Evolutionary conservation across 495 filamentous ascomycete genomes (phyloP).

Genomic region (Collariella sp.): DNA sequence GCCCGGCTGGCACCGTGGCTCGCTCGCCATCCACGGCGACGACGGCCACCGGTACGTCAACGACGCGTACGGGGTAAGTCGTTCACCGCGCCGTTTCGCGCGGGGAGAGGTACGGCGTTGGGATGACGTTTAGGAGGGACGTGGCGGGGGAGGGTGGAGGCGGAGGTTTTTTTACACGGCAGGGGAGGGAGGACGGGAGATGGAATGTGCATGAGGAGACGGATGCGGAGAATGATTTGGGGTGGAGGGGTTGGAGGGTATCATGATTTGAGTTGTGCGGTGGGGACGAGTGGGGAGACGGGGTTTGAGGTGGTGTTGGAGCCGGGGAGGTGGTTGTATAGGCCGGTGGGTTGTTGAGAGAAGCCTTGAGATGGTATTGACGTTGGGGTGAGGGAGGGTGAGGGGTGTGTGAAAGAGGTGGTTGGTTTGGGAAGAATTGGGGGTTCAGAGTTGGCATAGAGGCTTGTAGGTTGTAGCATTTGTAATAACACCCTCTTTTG

Average conservation of each 20-base stretch:
- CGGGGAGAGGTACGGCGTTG: slow-evolving; percentile 46
- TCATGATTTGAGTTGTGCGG: slow-evolving; percentile 69
- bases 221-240: slow-evolving; percentile 56
- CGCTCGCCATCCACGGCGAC: slow-evolving; percentile 81
- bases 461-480: background rate
- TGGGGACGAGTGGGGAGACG: slow-evolving; percentile 66
- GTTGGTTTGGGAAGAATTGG: background rate
- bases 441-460: background rate
- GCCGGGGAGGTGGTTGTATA: slow-evolving; percentile 35
- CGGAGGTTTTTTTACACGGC: slow-evolving; percentile 72
- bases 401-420: too few species aligned
- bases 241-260: slow-evolving; percentile 65
- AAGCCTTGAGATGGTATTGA: background rate
- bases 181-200: slow-evolving; percentile 53
- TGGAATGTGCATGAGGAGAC: slow-evolving; percentile 84
- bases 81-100: slow-evolving; percentile 48
- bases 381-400: too few species aligned
- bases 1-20: slow-evolving; percentile 84
- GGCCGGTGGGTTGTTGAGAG: slow-evolving; percentile 9
- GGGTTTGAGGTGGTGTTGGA: slow-evolving; percentile 66
- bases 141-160: slow-evolving; percentile 35
- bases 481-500: too few species aligned
- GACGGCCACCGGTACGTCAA: slow-evolving; percentile 85
- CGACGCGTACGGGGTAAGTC: slow-evolving; percentile 74
- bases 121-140: slow-evolving; percentile 55